Percentiles rank a stretch among this genome's conserved stretches.
Evolutionary conservation across 2,329 filamentous ascomycete species (phyloP).

Genomic region (Arthrinium puccinioides): DNA sequence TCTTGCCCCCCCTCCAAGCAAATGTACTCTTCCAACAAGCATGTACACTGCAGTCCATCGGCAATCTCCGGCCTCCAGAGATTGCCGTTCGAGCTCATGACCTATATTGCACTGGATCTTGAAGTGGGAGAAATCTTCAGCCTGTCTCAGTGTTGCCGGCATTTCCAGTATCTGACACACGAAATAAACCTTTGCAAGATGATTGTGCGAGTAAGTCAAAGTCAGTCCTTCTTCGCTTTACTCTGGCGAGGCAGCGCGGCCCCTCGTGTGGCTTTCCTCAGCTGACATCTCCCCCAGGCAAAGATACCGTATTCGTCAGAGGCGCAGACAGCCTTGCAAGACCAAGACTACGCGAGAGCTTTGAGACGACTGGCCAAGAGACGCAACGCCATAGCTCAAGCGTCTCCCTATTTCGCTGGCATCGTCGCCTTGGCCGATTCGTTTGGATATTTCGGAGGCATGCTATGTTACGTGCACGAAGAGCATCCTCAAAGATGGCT

Average conservation of each 20-base stretch:
- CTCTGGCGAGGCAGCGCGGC: no score
- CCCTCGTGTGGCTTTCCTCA: constrained; percentile 10
- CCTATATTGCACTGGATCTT: constrained; percentile 47
- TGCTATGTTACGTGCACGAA: constrained; percentile 55
- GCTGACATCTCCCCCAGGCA: constrained; percentile 21
- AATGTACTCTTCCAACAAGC: no score
- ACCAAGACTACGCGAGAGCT: constrained; percentile 37
- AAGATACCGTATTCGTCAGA: constrained; percentile 25
- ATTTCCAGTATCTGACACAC: constrained; percentile 41
- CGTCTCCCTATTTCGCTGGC: constrained; percentile 53
- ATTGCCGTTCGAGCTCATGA: constrained; percentile 59
- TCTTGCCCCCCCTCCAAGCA: no score
- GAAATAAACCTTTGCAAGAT: constrained; percentile 45
- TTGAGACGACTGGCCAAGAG: constrained; percentile 56
- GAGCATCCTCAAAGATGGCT: constrained; percentile 32
- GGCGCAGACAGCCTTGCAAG: constrained; percentile 20
- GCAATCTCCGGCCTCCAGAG: neutral
- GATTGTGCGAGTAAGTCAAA: neutral
- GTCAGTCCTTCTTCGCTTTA: no score
- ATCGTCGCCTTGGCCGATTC: constrained; percentile 52
- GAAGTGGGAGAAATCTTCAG: constrained; percentile 51
- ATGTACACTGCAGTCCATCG: no score
- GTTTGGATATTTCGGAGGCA: constrained; percentile 57
- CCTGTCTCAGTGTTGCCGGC: constrained; percentile 43
- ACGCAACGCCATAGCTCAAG: constrained; percentile 50